Evolutionary conservation across 2,329 filamentous ascomycete genomes (phyloP).

Genomic region (Sclerotinia spermophila): DNA sequence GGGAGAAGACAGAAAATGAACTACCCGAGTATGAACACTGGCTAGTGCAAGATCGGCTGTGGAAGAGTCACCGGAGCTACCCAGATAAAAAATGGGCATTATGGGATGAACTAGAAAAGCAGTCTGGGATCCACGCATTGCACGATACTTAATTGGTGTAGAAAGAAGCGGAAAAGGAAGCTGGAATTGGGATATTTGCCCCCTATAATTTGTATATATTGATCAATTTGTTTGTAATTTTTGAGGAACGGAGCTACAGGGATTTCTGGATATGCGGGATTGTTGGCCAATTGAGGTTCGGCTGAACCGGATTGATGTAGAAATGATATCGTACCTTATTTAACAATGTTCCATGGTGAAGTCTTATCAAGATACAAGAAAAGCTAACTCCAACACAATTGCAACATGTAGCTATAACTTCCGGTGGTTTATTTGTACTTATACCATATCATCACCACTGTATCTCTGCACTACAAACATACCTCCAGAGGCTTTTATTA

Average conservation of each 20-base stretch:
- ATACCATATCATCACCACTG: too few species aligned
- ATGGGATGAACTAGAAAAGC: neutral
- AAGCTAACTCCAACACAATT: too few species aligned
- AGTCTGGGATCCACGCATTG: neutral
- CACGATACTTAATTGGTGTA: neutral
- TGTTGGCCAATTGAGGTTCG: neutral
- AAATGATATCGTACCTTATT: too few species aligned
- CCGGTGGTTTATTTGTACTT: too few species aligned
- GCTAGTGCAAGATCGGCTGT: neutral
- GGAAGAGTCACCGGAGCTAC: neutral
- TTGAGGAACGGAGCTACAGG: neutral
- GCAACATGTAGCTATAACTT: too few species aligned
- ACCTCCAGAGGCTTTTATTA: too few species aligned
- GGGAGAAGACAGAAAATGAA: neutral
- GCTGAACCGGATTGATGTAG: too few species aligned
- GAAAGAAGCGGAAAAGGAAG: neutral
- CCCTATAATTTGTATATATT: neutral
- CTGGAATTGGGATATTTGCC: neutral
- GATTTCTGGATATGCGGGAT: neutral
- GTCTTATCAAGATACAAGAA: too few species aligned
- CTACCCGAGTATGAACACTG: neutral
- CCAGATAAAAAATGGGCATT: neutral
- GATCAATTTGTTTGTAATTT: neutral
- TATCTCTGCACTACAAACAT: too few species aligned
- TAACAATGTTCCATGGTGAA: too few species aligned